Evolutionary conservation across 345 rosid genomes (phyloP), one percentile per base, ranked within the genome.

Genomic region (Ceriops zippeliana): DNA sequence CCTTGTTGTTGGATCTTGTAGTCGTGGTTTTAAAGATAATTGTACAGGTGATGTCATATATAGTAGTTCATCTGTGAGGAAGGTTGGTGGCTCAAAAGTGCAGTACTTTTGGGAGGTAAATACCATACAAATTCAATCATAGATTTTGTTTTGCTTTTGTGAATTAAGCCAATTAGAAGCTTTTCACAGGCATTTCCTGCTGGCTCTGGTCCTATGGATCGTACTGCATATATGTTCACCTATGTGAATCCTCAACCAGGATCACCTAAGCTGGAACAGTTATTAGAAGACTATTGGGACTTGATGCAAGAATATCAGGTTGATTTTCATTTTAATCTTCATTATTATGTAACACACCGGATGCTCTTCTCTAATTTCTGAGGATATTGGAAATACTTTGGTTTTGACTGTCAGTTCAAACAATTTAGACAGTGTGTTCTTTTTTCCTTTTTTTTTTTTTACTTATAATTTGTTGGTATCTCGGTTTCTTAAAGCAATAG

Each of bases 141-240:
- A 13, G 28, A 22, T 56, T 15, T 21, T 10, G 28, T 24, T 21
- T 42, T 46, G 49, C 52, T 61, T 72, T 52, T 46, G 52, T 42
- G 22, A 56, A 53, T 47, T 26, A 62, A 61, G 52, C 75, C 27
- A 46, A 70, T 68, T 71, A 27, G 63, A 54, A 65, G 66, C 51
- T 52, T 65, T 69, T 71, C 38, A 54, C 82, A 93, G 98, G 97
- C 98, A 75, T 93, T 90, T 86, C 97, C 98, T 4, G 88, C 97
- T 67, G 98, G 98, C 21, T 90, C 98, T 59, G 96, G 95, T 58
- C 91, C 92, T 30, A 46, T 73, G 37, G 97, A 93, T 81, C 96
- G 97, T 31, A 93, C 98, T n/a, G 86, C 95, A 20, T 93, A 93
- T 75, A 93, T 93, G 98, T 90, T 93, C 83, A 86, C 98, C 47